These are phyloP conservation scores for Xylariaceae sp. DNA, from an alignment of 2,329 filamentous ascomycete species.

Conservation along the genomic window DNA sequence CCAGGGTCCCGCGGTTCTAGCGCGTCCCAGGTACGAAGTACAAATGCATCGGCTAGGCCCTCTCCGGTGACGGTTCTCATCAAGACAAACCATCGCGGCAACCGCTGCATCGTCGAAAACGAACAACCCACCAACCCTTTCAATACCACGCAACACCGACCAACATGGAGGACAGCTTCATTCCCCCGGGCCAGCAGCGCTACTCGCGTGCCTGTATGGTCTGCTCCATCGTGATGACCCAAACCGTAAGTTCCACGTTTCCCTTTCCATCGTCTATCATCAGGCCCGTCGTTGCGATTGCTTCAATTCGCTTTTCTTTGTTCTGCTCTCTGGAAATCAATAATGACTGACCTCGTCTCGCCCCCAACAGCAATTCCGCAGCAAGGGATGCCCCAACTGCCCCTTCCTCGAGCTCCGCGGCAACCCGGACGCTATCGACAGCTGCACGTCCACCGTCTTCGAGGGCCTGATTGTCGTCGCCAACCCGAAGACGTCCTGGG, in stretches of 20 bases:
- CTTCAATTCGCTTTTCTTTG: not conserved
- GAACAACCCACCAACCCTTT: not conserved
- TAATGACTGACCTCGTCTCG: not conserved
- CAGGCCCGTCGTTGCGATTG: not conserved
- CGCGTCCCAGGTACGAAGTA: no score
- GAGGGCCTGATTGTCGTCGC: conserved; percentile 84
- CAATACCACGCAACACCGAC: not conserved
- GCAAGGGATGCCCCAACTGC: conserved; percentile 92
- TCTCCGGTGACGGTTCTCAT: not conserved
- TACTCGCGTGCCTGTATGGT: conserved; percentile 97
- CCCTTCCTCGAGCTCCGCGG: conserved; percentile 80
- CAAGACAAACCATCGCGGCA: not conserved
- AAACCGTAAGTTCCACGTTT: conserved; percentile 49
- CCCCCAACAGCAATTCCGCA: conserved; percentile 65
- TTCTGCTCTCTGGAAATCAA: not conserved
- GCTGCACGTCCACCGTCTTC: conserved; percentile 94
- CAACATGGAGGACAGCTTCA: conserved; percentile 55
- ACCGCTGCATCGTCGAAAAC: not conserved
- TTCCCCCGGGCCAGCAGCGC: conserved; percentile 70
- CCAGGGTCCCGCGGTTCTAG: no score
- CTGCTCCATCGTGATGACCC: conserved; percentile 87
- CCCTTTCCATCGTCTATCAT: not conserved
- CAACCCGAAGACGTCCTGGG: conserved; percentile 82
- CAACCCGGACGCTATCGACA: conserved; percentile 74
- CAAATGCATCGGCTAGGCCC: no score